Conservation (phyloP, 495 filamentous ascomycete species). For the Wilcoxina mikolae region DNA sequence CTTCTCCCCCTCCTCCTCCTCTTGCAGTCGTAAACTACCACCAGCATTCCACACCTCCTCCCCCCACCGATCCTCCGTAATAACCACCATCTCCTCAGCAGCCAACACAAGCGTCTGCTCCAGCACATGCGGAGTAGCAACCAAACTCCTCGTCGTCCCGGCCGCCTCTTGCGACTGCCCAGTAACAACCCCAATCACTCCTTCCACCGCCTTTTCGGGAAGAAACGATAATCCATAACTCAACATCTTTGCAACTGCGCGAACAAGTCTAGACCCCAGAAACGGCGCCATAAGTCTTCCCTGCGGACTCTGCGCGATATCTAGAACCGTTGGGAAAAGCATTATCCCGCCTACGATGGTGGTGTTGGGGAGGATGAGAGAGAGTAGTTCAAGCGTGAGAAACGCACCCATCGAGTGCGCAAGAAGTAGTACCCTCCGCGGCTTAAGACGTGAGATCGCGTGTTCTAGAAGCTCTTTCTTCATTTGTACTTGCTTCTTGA, state of each 20-base stretch:
- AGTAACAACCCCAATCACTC: constrained; percentile 36
- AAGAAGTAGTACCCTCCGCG: constrained; percentile 50
- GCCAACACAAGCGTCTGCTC: constrained; percentile 59
- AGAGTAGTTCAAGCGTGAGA: constrained; percentile 57
- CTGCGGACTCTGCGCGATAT: constrained; percentile 51
- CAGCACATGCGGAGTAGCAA: constrained; percentile 48
- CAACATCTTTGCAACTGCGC: constrained; percentile 3
- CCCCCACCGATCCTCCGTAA: constrained; percentile 64
- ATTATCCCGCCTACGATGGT: constrained; percentile 45
- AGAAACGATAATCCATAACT: constrained; percentile 35
- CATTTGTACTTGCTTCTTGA: neutral
- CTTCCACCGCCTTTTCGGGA: constrained; percentile 27
- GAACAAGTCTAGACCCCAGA: neutral
- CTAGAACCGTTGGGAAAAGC: constrained; percentile 63
- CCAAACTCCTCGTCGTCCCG: constrained; percentile 45
- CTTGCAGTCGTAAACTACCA: too few species aligned
- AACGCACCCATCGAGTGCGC: constrained; percentile 74
- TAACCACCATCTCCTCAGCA: constrained; percentile 59
- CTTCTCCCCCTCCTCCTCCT: constrained; percentile 38
- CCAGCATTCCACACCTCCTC: constrained; percentile 64
- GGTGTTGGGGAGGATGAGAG: constrained; percentile 8
- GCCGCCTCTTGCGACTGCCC: constrained; percentile 43
- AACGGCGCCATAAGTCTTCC: constrained; percentile 43
- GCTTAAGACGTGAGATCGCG: neutral
- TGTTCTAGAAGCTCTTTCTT: neutral